Conservation (phyloP, 495 filamentous ascomycete genomes). For the Evernia prunastri region DNA sequence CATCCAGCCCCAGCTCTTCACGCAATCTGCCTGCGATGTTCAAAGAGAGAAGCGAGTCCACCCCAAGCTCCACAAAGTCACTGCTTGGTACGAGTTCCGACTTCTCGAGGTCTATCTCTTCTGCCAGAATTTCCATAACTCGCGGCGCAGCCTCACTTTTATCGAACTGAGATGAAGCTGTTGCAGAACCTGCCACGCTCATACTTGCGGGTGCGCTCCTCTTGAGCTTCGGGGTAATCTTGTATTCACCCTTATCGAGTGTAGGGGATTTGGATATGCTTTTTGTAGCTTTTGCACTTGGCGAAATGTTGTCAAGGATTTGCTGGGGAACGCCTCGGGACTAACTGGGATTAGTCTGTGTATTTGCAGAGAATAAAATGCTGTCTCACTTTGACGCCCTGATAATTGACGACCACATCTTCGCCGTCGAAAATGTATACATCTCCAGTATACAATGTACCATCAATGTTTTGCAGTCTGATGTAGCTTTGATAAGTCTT, state of each 20-base stretch:
- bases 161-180: no score
- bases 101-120: constrained; percentile 13
- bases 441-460: constrained; percentile 23
- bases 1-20: constrained; percentile 34
- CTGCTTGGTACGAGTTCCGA: constrained; percentile 16
- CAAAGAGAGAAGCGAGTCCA: constrained; percentile 47
- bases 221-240: no score
- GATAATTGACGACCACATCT: constrained; percentile 6
- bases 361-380: no score
- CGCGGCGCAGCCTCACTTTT: no score
- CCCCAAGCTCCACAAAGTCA: constrained; percentile 34
- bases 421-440: constrained; percentile 21
- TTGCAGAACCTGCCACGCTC: no score
- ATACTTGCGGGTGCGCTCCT: no score
- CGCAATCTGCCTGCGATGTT: constrained; percentile 35
- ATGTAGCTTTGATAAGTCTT: constrained; percentile 58
- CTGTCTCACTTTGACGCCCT: constrained; percentile 10
- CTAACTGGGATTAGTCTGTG: no score
- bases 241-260: no score
- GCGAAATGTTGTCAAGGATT: not conserved
- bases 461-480: constrained; percentile 39
- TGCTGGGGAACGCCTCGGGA: constrained; percentile 23
- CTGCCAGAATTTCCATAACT: not conserved
- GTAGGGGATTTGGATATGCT: no score
- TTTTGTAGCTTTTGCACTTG: not conserved